Percentiles rank a stretch among this genome's conserved stretches.
phyloP scores from a whole-genome alignment of 2,329 filamentous ascomycete species.

The Huntiella abstrusa region DNA sequence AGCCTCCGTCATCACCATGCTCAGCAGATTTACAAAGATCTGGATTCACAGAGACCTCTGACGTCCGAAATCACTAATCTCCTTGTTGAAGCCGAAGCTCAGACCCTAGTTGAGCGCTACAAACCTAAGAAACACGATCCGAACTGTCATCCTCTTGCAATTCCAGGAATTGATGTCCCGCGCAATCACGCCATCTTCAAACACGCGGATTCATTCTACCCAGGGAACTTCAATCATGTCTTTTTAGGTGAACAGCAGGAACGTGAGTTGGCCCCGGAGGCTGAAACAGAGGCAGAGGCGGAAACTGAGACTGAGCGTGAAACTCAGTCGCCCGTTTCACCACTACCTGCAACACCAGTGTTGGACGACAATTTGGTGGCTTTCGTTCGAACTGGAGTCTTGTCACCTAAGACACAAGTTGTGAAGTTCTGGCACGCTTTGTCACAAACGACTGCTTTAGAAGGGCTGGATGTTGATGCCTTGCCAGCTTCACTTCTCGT shows the following conservation, averaged over 20 bases:
- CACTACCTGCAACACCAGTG: slow-evolving; percentile 22
- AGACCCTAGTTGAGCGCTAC: slow-evolving; percentile 33
- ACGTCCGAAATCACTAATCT: slow-evolving; percentile 17
- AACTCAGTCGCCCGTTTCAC: slow-evolving; percentile 26
- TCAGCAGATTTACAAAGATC: slow-evolving; percentile 17
- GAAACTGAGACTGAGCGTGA: slow-evolving; percentile 27
- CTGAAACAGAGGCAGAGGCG: slow-evolving; percentile 21
- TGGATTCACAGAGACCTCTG: slow-evolving; percentile 7
- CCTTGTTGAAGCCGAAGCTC: slow-evolving; percentile 37
- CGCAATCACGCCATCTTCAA: slow-evolving; percentile 1
- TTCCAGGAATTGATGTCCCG: not conserved
- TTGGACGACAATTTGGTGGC: slow-evolving; percentile 18
- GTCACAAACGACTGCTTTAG: slow-evolving; percentile 21
- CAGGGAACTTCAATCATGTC: slow-evolving; percentile 11
- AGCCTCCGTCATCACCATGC: slow-evolving; percentile 31
- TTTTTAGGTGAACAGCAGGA: slow-evolving; percentile 47
- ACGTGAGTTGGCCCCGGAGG: slow-evolving; percentile 45
- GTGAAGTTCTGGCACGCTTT: slow-evolving; percentile 28
- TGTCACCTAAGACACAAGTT: slow-evolving; percentile 18
- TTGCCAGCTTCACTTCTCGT: slow-evolving; percentile 25
- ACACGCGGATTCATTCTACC: not conserved
- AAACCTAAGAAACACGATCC: slow-evolving; percentile 16
- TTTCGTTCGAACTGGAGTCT: slow-evolving; percentile 22
- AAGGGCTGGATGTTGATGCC: slow-evolving; percentile 16
- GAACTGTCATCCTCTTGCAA: not conserved